phyloP scores from a whole-genome alignment of 495 filamentous ascomycete species.

The Aspergillus egyptiacus region DNA sequence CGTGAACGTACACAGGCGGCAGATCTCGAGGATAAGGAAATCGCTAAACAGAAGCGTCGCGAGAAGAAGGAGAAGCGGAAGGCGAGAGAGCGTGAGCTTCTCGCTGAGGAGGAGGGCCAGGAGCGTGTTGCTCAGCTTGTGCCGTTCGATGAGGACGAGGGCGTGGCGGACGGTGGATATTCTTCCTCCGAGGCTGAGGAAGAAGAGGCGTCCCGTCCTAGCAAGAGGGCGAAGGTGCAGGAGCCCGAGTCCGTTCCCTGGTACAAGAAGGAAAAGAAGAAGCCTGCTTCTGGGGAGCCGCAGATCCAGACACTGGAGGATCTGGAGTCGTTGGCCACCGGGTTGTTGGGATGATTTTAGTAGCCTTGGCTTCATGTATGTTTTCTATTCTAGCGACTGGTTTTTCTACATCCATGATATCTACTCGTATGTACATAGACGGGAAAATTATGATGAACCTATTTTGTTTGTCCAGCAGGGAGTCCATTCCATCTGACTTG shows the following conservation, averaged over 20 bases:
- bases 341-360: conserved; percentile 59
- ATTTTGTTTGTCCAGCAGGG: not conserved
- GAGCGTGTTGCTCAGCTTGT: conserved; percentile 40
- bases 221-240: conserved; percentile 42
- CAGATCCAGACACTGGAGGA: conserved; percentile 83
- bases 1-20: conserved; percentile 62
- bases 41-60: conserved; percentile 69
- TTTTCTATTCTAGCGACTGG: not conserved
- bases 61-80: conserved; percentile 87
- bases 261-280: conserved; percentile 39
- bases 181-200: conserved; percentile 33
- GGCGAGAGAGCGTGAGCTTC: conserved; percentile 55
- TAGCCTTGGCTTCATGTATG: not conserved
- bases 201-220: conserved; percentile 26
- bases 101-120: conserved; percentile 35
- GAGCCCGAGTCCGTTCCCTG: conserved; percentile 31
- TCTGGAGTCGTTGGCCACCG: conserved; percentile 80
- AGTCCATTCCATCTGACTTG: no score
- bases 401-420: not conserved
- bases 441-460: not conserved
- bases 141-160: conserved; percentile 33
- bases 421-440: not conserved
- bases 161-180: conserved; percentile 36
- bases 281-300: conserved; percentile 30
- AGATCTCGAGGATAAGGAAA: conserved; percentile 75